Percentiles rank a stretch among this genome's conserved stretches.
phyloP scores from a whole-genome alignment of 1,284 basidiomycete genomes.

The Pisolithus thermaeus region DNA sequence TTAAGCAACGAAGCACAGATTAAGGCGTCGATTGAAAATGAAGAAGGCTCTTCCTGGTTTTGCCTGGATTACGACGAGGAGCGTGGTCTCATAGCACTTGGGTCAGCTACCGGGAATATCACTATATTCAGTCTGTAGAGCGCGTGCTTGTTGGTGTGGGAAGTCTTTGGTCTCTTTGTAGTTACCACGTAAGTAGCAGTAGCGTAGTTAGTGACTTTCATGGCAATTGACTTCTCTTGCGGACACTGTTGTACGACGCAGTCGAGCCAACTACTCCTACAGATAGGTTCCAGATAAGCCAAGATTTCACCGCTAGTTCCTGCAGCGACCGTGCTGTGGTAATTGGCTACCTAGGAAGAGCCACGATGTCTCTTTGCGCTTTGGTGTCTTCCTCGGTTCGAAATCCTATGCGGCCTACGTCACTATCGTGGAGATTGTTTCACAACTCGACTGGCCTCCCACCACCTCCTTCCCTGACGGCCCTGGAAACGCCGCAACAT shows the following conservation, averaged over 20 bases:
- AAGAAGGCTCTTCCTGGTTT: conserved; percentile 40
- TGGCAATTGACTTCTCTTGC: too few species aligned
- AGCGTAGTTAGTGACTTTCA: too few species aligned
- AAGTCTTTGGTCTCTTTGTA: too few species aligned
- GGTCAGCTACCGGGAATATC: conserved; percentile 42
- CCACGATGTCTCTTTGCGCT: neutral
- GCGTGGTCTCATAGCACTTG: conserved; percentile 45
- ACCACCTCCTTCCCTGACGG: neutral
- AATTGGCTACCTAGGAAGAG: neutral
- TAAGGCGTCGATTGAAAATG: conserved; percentile 25
- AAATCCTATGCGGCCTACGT: neutral
- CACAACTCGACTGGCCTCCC: neutral
- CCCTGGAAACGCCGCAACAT: conserved; percentile 16
- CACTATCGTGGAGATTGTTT: neutral
- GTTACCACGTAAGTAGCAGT: too few species aligned
- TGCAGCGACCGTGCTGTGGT: neutral
- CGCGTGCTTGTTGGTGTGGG: too few species aligned
- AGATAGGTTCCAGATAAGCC: too few species aligned
- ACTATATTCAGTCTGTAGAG: conserved; percentile 37
- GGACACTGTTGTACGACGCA: too few species aligned
- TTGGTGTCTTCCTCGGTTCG: too few species aligned
- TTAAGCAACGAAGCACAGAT: conserved; percentile 19
- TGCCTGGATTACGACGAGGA: conserved; percentile 55
- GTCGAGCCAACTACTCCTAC: too few species aligned
- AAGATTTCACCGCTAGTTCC: too few species aligned